Conservation (phyloP, 768 basidiomycete genomes). For the Trametes villosa region DNA sequence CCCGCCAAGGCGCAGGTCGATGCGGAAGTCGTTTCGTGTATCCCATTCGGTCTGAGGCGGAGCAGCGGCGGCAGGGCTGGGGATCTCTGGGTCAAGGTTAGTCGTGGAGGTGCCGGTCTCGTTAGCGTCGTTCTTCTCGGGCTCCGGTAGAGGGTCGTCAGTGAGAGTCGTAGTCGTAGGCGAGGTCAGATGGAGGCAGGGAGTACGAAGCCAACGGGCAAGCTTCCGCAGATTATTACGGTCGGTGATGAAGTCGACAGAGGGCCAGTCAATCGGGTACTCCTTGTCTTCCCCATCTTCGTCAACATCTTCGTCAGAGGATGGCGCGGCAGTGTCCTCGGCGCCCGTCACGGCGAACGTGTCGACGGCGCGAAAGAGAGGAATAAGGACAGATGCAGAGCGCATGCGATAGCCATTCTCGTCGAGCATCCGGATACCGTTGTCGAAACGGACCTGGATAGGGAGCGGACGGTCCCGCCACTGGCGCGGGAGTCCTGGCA, state of each 20-base stretch:
- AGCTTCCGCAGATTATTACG: conserved; percentile 70
- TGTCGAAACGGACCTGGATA: conserved; percentile 57
- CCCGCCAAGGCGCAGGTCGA: conserved; percentile 69
- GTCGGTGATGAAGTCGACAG: conserved; percentile 58
- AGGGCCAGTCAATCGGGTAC: conserved; percentile 39
- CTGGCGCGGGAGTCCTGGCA: conserved; percentile 60
- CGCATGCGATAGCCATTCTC: conserved; percentile 57
- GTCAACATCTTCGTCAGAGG: background rate
- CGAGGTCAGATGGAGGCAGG: conserved; percentile 24
- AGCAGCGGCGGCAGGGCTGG: background rate
- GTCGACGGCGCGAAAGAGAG: conserved; percentile 65
- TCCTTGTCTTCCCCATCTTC: conserved; percentile 20
- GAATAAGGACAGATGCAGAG: conserved; percentile 44
- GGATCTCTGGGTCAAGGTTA: background rate
- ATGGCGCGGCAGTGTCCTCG: background rate
- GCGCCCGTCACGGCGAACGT: conserved; percentile 20
- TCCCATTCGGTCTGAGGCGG: background rate
- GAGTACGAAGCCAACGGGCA: conserved; percentile 51
- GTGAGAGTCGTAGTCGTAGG: too few species aligned
- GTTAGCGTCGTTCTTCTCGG: background rate
- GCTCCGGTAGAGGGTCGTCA: background rate
- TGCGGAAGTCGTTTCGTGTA: conserved; percentile 53
- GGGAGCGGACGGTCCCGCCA: conserved; percentile 56
- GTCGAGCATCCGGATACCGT: conserved; percentile 52
- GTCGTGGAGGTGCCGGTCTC: background rate